Evolutionary conservation across 148 eudicot genomes (phyloP), one percentile per base, ranked within the genome.

Genomic region (Heliosperma pusillum): DNA sequence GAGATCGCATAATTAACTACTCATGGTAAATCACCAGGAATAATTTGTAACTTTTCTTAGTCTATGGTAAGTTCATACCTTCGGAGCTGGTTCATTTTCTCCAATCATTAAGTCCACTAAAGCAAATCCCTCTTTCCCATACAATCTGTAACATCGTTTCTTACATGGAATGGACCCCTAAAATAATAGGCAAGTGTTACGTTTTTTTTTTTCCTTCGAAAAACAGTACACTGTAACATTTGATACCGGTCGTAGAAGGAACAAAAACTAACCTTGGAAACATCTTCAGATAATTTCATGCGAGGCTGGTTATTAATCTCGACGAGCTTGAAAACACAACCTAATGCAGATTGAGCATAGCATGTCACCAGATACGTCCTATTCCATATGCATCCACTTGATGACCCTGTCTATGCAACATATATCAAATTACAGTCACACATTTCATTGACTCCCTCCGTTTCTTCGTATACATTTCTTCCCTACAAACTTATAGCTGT

Each of bases 91-190:
- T 80, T 95, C 98, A 78, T 92, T 89, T 80, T 89, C 98, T 44
- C 97, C 97, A 0, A 85, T 85, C 92, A 95, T 92, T 72, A 95
- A 77, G 88, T 95, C 98, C 25, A 92, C 96, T 50, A 95, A 87
- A 26, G 97, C 86, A 62, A 83, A 95, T 53, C 92, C 96, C 84
- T 95, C 98, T 73, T 90, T 95, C 53, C 98, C 98, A 45, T 95
- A 95, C 79, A 95, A 79, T 84, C 97, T 86, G 88, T 82, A 95
- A 77, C 92, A 84, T 71, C 87, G 87, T 79, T 95, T 95, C 73
- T 90, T 92, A 82, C 98, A 95, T 33, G 98, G 97, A 74, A 95
- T 95, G 56, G 98, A 90, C 55, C 92, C 98, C 98, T 95, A 79
- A 42, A 74, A 79, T 30, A 59, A 22, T 19, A 55, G 78, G 82